Base-by-base conservation (phyloP, 2,329 filamentous ascomycete genomes). In the Orbilia blumenaviensis region DNA sequence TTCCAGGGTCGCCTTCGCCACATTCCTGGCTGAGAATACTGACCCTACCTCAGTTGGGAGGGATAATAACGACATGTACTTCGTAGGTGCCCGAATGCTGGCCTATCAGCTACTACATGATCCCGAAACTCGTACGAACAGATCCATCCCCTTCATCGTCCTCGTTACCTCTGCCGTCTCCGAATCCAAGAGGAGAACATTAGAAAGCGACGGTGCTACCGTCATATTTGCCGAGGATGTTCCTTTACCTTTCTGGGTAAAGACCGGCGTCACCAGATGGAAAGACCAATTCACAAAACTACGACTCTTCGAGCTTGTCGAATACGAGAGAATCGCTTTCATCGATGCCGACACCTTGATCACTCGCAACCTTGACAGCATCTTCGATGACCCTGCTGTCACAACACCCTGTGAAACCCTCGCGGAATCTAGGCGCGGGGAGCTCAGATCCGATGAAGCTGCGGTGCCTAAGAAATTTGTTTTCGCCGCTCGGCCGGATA, bases 241-340 rank as follows among this genome's bases (percentile, higher is more conserved):
- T 0, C 69, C 80, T 2, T 41, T 81, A 1, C 78, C 79, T 2
- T 80, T 80, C 63, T 84, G 83, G 82, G 80, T 84, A 18, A 80
- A 81, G 29, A 82, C 82, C 0, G 81, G 81, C 4, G 81, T 83
- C 4, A 79, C 80, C 1, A 80, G 84, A 42, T 85, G 83, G 83
- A 82, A 82, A 36, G 83, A 85, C 67, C 81, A 83, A 67, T 84
- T 85, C 78, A 83, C 82, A 21, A 85, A 85, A 79, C 81, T 86
- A 14, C 82, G 83, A 9, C 76, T 85, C 4, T 82, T 85, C 46
- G 80, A 84, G 66, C 80, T 84, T 80, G 82, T 81, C 2, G 78
- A 85, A 60, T 85, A 83, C 78, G 81, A 83, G 9, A 81, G 83
- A 3, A 77, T 85, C 25, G 80, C 84, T n/a, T 85, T 84, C 78